Evolutionary conservation across 2,329 filamentous ascomycete species (phyloP).

Genomic region (Thermothelomyces thermophilus): DNA sequence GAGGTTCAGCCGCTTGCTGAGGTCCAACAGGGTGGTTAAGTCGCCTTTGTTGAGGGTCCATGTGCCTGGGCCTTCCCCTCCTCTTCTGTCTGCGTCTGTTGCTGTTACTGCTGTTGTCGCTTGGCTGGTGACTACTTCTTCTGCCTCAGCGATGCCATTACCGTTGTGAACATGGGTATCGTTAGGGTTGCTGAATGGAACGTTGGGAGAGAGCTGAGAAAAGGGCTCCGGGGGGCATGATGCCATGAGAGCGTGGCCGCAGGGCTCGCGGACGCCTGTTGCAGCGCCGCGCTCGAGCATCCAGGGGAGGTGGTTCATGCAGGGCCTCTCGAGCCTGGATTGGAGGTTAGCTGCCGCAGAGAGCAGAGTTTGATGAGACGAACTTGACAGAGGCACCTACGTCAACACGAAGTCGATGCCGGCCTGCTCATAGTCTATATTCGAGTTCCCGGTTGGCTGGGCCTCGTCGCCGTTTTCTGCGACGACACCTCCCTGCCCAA

Average conservation of each 20-base stretch:
- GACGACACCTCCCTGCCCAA: conserved; percentile 18
- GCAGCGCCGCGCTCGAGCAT: conserved; percentile 56
- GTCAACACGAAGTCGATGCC: conserved; percentile 88
- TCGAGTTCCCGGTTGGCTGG: conserved; percentile 32
- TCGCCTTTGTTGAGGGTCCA: conserved; percentile 73
- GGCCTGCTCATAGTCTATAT: conserved; percentile 69
- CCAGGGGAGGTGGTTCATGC: conserved; percentile 84
- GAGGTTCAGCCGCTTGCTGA: conserved; percentile 74
- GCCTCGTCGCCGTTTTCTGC: conserved; percentile 20
- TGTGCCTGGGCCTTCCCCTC: conserved; percentile 44
- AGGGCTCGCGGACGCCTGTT: conserved; percentile 57
- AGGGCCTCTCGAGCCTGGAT: conserved; percentile 79
- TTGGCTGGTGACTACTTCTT: background rate
- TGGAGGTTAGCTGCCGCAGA: conserved; percentile 23
- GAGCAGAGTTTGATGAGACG: background rate
- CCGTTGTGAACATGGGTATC: conserved; percentile 29
- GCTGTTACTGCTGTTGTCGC: background rate
- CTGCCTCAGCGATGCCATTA: conserved; percentile 20
- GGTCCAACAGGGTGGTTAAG: conserved; percentile 72
- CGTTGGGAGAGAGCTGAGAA: conserved; percentile 41
- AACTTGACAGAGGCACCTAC: conserved; percentile 50
- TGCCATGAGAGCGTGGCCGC: conserved; percentile 90
- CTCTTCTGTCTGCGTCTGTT: background rate
- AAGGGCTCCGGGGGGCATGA: conserved; percentile 71
- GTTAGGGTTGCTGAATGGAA: conserved; percentile 48